Evolutionary conservation across 108 stramenopile genomes (phyloP).

Genomic region (Conticribra guillardii): DNA sequence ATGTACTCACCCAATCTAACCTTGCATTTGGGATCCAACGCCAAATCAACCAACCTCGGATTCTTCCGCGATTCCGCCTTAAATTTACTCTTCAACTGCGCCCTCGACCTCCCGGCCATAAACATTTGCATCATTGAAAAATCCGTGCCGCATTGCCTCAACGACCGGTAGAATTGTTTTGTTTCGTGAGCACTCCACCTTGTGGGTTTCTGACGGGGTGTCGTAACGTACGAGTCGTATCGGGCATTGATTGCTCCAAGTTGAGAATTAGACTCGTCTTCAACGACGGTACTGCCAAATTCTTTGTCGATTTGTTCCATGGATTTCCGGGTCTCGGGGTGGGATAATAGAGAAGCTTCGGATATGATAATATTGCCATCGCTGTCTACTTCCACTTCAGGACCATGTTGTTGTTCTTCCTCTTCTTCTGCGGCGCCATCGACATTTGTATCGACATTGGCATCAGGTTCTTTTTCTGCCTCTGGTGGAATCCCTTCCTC

Average conservation of each 20-base stretch:
- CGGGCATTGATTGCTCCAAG: conserved; percentile 29
- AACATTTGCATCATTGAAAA: conserved; percentile 78
- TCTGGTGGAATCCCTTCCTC: not conserved
- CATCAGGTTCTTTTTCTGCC: no score
- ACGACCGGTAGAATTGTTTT: conserved; percentile 66
- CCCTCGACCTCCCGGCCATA: conserved; percentile 57
- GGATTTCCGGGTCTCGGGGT: conserved; percentile 12
- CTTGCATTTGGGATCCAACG: conserved; percentile 63
- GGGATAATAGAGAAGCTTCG: conserved; percentile 19
- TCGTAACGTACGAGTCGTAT: conserved; percentile 25
- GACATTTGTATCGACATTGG: not conserved
- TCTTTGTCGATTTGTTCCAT: conserved; percentile 31
- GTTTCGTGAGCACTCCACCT: conserved; percentile 79
- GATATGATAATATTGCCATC: conserved; percentile 38
- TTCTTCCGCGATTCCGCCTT: conserved; percentile 63
- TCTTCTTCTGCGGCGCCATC: not conserved
- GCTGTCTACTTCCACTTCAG: conserved; percentile 34
- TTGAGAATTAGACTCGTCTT: conserved; percentile 22
- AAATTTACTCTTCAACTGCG: conserved; percentile 80
- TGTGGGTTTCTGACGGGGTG: not conserved
- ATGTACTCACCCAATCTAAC: conserved; percentile 43
- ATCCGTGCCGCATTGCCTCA: conserved; percentile 79
- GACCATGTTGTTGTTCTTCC: not conserved
- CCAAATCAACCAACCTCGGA: conserved; percentile 76
- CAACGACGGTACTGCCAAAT: conserved; percentile 31